Percentiles rank a stretch among this genome's conserved stretches.
Conservation (phyloP, 2,329 filamentous ascomycete species). For the Truncatella angustata region DNA sequence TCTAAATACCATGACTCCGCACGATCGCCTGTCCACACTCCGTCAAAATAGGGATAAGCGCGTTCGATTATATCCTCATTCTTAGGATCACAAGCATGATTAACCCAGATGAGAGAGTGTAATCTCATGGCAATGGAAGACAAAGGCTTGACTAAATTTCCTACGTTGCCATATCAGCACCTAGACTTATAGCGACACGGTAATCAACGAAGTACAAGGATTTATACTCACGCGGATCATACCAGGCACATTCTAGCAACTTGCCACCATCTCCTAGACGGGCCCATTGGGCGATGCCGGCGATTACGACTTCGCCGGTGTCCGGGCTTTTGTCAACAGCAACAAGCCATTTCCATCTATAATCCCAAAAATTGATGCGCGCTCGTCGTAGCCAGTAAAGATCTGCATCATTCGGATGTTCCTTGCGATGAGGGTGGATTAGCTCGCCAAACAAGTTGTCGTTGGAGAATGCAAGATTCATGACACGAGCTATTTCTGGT, state of each 20-base stretch:
- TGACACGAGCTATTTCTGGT: slow-evolving; percentile 25
- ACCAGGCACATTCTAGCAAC: slow-evolving; percentile 13
- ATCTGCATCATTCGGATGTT: slow-evolving; percentile 28
- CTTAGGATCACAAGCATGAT: slow-evolving; percentile 19
- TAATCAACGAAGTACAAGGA: background rate
- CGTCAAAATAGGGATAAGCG: slow-evolving; percentile 17
- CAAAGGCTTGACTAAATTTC: slow-evolving; percentile 16
- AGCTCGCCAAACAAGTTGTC: slow-evolving; percentile 32
- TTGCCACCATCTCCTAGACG: slow-evolving; percentile 18
- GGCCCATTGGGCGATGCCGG: slow-evolving; percentile 23
- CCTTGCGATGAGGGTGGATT: slow-evolving; percentile 31
- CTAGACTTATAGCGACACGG: no score
- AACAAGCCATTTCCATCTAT: slow-evolving; percentile 25
- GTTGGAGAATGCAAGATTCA: slow-evolving; percentile 31
- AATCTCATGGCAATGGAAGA: slow-evolving; percentile 12
- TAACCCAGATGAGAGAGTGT: slow-evolving; percentile 17
- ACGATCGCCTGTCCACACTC: slow-evolving; percentile 27
- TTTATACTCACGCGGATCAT: slow-evolving; percentile 19
- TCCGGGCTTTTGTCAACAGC: slow-evolving; percentile 17
- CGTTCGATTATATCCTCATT: slow-evolving; percentile 19
- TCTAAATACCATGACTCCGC: slow-evolving; percentile 37
- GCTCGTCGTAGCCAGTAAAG: slow-evolving; percentile 27
- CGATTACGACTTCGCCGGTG: slow-evolving; percentile 17
- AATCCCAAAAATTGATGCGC: slow-evolving; percentile 28
- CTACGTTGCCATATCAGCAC: slow-evolving; percentile 6